Evolutionary conservation across 345 rosid genomes (phyloP), one percentile per base, ranked within the genome.

Genomic region (Heritiera fomes): DNA sequence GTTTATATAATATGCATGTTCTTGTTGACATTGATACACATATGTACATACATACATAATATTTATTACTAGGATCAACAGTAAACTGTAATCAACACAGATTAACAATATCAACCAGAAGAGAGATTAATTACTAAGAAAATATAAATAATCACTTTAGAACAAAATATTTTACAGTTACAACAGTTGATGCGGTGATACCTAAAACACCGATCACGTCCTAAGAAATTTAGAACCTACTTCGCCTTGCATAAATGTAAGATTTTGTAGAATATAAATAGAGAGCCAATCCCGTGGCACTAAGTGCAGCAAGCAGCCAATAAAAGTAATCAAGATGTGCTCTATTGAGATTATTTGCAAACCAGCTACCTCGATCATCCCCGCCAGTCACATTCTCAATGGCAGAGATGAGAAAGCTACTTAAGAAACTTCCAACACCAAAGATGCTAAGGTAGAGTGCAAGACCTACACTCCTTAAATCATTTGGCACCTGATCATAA

Each of bases 251-350:
- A 66, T 85, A 85, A 17, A 81, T 79, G 58, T 79, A 79, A 15
- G 73, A 76, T 71, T 74, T 85, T 38, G 86, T 60, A 50, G 78
- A 81, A 56, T 28, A 81, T 53, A 83, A 28, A 63, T 55, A 59
- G 15, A 40, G 66, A 66, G 46, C 13, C 41, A 82, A 68, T 23
- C 40, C 77, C 1, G 72, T 6, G n/a, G 73, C 52, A 78, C 83
- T 84, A 7, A 86, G 73, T 47, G 68, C 81, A 52, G 84, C 84
- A 61, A 86, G 85, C 73, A 84, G 70, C 82, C 84, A 86, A 52
- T 86, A 86, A 14, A 83, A 86, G 73, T 82, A 80, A 78, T 82
- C 83, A 62, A 86, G 83, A 70, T 81, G 86, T 20, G 79, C 83
- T 28, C 59, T 52, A 50, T 83, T 86, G 11, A 84, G 81, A 64